A percentile compares a stretch with the other conserved stretches of the same genome.
Conservation (phyloP, 1,284 basidiomycete species). For the Termitomyces sp. region DNA sequence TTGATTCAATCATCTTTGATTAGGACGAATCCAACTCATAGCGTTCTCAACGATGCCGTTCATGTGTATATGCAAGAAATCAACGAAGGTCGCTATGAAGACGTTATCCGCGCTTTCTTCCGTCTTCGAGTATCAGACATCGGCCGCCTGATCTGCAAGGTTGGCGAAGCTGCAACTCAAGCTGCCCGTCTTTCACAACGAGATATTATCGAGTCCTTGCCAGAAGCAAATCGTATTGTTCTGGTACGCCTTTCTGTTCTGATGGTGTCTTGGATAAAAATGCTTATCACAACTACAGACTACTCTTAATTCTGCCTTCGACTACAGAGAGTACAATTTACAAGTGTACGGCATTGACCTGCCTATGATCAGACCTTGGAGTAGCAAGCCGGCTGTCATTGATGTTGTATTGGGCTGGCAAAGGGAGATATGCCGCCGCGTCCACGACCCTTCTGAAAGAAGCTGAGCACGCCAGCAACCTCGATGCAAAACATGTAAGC, state of each 20-base stretch:
- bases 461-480: conserved; percentile 49
- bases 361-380: conserved; percentile 81
- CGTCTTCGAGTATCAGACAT: conserved; percentile 61
- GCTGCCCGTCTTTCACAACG: conserved; percentile 36
- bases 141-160: conserved; percentile 51
- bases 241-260: conserved; percentile 42
- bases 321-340: conserved; percentile 68
- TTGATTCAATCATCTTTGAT: background rate
- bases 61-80: conserved; percentile 57
- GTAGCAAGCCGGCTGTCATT: conserved; percentile 64
- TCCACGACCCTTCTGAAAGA: conserved; percentile 62
- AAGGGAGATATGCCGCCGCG: conserved; percentile 62
- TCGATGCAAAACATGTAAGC: conserved; percentile 70
- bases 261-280: background rate
- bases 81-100: conserved; percentile 60
- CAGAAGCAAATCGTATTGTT: conserved; percentile 71
- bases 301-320: conserved; percentile 66
- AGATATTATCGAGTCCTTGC: conserved; percentile 43
- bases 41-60: conserved; percentile 62
- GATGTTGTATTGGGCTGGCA: conserved; percentile 64
- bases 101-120: conserved; percentile 85
- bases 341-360: conserved; percentile 74
- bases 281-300: conserved; percentile 39
- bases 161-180: conserved; percentile 42
- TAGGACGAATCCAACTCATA: conserved; percentile 46